phyloP scores from a whole-genome alignment of 176 grass and related monocot species.

The Rhynchospora tenuis region DNA sequence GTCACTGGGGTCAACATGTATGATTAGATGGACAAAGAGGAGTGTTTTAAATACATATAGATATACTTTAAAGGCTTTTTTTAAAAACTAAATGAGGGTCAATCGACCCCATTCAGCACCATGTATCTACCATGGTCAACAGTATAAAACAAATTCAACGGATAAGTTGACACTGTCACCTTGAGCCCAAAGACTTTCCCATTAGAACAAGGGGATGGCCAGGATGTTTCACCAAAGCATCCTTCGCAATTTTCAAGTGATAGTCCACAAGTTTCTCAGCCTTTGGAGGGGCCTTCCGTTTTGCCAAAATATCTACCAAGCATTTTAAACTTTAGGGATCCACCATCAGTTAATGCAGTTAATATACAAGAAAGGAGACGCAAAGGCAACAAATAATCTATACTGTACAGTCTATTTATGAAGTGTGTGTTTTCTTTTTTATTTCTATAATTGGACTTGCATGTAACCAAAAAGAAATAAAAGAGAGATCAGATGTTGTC shows the following conservation, averaged over 20 bases:
- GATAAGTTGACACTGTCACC: conserved; percentile 27
- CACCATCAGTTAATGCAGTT: neutral
- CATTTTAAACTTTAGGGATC: neutral
- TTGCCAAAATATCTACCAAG: conserved; percentile 67
- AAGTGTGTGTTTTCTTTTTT: neutral
- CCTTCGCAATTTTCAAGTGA: conserved; percentile 66
- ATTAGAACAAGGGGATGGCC: conserved; percentile 74
- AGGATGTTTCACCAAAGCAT: conserved; percentile 43
- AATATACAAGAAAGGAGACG: neutral
- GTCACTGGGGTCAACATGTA: too few species aligned
- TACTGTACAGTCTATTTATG: neutral
- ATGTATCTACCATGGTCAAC: neutral
- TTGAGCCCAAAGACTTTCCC: conserved; percentile 89
- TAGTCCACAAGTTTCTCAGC: conserved; percentile 78
- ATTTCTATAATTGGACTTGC: neutral
- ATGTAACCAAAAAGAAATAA: neutral
- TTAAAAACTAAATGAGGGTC: too few species aligned
- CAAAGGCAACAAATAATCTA: conserved; percentile 2
- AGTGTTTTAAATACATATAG: too few species aligned
- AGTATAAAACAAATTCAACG: neutral
- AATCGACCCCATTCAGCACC: too few species aligned
- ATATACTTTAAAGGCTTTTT: too few species aligned
- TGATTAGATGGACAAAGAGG: too few species aligned
- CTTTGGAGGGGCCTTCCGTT: conserved; percentile 64
- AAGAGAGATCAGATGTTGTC: too few species aligned